Base-by-base conservation (phyloP, 192 early-diverging fungal species). In the Coemansia sp. region DNA sequence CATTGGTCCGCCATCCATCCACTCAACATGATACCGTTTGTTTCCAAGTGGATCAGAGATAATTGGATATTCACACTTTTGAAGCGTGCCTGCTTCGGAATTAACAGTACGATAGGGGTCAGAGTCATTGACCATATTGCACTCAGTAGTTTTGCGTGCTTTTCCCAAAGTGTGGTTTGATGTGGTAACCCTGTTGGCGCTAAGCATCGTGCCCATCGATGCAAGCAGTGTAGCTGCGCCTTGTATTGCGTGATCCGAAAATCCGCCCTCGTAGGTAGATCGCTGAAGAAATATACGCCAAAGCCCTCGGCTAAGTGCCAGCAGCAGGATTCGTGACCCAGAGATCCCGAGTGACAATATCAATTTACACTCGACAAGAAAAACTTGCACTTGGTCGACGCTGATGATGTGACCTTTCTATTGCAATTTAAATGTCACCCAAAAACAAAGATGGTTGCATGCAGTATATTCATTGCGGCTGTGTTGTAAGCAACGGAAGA, bases 261-360 rank as follows among this genome's bases (percentile, higher is more conserved):
- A 73, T 0, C 4, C 41, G 1, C 78, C 78, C 12, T 49, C 52
- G 41, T 70, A 81, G 1, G 67, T 60, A 19, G 57, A 56, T 8
- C 45, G 19, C 12, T 63, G 63, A 47, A 76, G 64, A 40, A 81
- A 64, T 45, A 81, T 49, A 7, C 78, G 73, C 13, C 61, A 42
- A 18, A 81, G 55, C 4, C 73, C 78, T 15, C 32, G 54, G 10
- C 69, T 67, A 1, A 81, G 40, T 5, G 74, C 62, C 13, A 70
- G 57, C 41, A 81, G 41, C 61, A 76, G 36, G 63, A 81, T 66
- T 19, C 67, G 63, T 16, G 71, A 65, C 15, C 79, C 79, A 1
- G 79, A 72, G 47, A 76, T 82, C 0, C 79, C 79, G 8, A 76
- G 57, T 3, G 74, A 76, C 21, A 82, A 13, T 22, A 76, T 46